Conservation (phyloP, 1,284 basidiomycete genomes). For the Malassezia pachydermatis region DNA sequence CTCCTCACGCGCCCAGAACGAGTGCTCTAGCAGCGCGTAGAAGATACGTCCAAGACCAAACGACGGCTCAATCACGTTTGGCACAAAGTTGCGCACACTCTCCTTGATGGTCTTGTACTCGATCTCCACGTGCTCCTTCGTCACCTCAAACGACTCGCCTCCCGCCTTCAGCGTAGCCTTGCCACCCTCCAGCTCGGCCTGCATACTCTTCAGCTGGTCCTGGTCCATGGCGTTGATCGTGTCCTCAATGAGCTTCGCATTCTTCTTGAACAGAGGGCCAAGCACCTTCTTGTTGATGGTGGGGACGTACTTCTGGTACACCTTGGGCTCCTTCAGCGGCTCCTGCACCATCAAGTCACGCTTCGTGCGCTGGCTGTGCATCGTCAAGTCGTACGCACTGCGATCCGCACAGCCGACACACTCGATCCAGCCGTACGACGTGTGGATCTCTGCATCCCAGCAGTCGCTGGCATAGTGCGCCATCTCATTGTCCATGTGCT, state of each 20-base stretch:
- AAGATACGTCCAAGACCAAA: conserved; percentile 95
- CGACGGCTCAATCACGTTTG: conserved; percentile 97
- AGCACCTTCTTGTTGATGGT: conserved; percentile 79
- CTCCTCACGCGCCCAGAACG: conserved; percentile 86
- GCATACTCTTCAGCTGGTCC: conserved; percentile 59
- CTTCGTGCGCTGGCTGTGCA: conserved; percentile 53
- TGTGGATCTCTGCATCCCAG: conserved; percentile 97
- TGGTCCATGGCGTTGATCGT: conserved; percentile 63
- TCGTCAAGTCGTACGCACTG: conserved; percentile 79
- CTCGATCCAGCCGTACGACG: conserved; percentile 92
- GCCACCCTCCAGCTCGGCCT: conserved; percentile 66
- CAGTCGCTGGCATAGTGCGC: conserved; percentile 97
- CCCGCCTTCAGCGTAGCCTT: conserved; percentile 50
- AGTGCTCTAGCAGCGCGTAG: conserved; percentile 87
- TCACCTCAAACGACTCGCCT: conserved; percentile 61
- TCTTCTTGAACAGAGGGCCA: conserved; percentile 81
- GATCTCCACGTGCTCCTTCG: conserved; percentile 66
- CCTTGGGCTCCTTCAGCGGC: conserved; percentile 68
- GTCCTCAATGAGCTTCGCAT: conserved; percentile 64
- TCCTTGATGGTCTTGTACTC: conserved; percentile 81
- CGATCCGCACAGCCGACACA: conserved; percentile 99
- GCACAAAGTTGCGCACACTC: conserved; percentile 84
- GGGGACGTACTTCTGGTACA: conserved; percentile 63
- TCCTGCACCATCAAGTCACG: conserved; percentile 68
- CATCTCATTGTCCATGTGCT: conserved; percentile 97